These are phyloP conservation scores for Prototheca wickerhamii DNA, from an alignment of 163 green algal genomes.

Conservation along the genomic window DNA sequence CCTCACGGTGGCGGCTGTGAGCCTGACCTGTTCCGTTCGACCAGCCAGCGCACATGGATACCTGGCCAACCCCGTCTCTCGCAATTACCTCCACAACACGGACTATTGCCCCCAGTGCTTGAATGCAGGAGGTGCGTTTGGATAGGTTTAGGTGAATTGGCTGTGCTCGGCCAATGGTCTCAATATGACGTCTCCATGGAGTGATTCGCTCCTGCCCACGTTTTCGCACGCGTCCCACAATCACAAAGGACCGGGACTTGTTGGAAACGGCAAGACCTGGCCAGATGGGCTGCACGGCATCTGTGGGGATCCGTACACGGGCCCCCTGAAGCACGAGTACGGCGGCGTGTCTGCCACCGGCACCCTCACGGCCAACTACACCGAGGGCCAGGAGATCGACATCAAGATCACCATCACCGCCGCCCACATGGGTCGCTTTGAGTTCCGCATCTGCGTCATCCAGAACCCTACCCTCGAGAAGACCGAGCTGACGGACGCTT, in stretches of 20 bases:
- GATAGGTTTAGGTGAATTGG: no score
- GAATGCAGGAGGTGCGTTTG: slow-evolving; percentile 6
- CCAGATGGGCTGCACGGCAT: slow-evolving; percentile 14
- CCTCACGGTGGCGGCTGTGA: no score
- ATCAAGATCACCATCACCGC: slow-evolving; percentile 12
- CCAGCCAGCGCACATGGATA: slow-evolving; percentile 7
- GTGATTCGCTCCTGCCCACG: no score
- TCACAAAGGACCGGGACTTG: no score
- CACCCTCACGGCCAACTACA: slow-evolving; percentile 1
- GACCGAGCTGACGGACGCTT: slow-evolving; percentile 13
- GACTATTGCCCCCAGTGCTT: slow-evolving; percentile 9
- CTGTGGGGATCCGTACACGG: slow-evolving; percentile 8
- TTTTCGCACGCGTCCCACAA: not conserved
- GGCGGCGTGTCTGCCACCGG: slow-evolving; percentile 7
- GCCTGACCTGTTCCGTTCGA: no score
- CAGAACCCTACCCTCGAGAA: not conserved
- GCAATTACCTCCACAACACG: not conserved
- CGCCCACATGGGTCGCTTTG: slow-evolving; percentile 18
- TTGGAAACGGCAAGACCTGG: not conserved
- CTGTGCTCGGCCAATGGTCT: no score
- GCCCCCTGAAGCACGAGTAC: slow-evolving; percentile 4
- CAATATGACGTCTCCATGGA: no score
- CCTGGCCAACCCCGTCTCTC: not conserved
- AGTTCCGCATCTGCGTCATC: slow-evolving; percentile 21
- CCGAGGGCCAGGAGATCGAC: slow-evolving; percentile 9